Evolutionary conservation across 805 yeast species (phyloP), one percentile per base, ranked within the genome.

Genomic region (Saccharomycopsis fodiens): DNA sequence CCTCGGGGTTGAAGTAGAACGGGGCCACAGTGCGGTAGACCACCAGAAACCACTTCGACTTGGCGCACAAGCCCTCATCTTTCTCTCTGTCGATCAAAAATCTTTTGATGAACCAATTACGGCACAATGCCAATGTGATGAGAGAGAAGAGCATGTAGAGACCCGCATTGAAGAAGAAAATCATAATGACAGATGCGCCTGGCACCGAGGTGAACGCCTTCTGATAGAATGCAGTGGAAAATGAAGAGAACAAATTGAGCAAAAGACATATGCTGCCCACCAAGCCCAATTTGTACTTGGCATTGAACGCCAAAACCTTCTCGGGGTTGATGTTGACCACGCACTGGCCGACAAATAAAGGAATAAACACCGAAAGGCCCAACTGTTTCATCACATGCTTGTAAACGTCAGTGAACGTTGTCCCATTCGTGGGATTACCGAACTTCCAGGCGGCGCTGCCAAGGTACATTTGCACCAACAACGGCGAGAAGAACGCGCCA

Each of bases 401-500:
- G 61, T 88, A 88, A 41, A 88, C 73, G 12, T 67, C 64, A 17
- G 68, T 65, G 37, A 85, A 74, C 4, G 77, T 63, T 13, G 68
- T 57, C 2, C 74, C 81, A 34, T 65, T 62, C 0, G 85, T 80
- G 3, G 96, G 96, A 57, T 87, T 86, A 4, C 91, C 96, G 58
- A 81, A 87, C 10, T 64, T 67, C 77, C 94, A 89, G 0, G 68
- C 56, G 4, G 80, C 73, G 7, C 58, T 56, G 2, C 69, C 58
- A 10, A 72, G 66, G 65, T 68, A 87, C 79, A 87, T 66, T 58
- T 87, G 95, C 2, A 80, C 73, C 40, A 88, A 64, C 1, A 93
- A 91, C 0, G 96, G 96, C 0, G 95, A 84, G 17, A 88, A 70
- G 56, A 88, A 88, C 0, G 93, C 93, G 2, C 96, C 96, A 36